Percentiles rank a stretch among this genome's conserved stretches.
Conservation (phyloP, 306 rosid genomes). For the Clitoria ternatea region DNA sequence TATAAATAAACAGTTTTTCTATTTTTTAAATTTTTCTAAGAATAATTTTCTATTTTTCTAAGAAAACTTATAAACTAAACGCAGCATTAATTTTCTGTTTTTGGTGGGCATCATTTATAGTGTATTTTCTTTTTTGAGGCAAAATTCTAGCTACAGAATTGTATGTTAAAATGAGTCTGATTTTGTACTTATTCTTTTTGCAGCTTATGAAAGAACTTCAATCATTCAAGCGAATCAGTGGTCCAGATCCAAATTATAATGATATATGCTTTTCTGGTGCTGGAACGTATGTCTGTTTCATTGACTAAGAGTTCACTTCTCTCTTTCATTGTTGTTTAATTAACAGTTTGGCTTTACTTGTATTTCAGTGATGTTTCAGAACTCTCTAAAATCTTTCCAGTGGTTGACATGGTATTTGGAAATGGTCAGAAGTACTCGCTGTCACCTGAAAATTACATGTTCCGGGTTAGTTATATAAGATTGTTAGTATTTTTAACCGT, state of each 20-base stretch:
- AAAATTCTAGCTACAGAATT: neutral
- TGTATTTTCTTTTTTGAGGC: neutral
- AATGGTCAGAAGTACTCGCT: constrained; percentile 67
- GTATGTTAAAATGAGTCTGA: neutral
- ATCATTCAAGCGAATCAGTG: constrained; percentile 55
- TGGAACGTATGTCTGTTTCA: constrained; percentile 60
- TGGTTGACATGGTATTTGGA: constrained; percentile 86
- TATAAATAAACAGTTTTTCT: too few species aligned
- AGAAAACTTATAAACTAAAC: too few species aligned
- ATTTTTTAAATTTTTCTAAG: too few species aligned
- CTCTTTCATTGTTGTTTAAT: constrained; percentile 12
- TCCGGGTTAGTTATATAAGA: constrained; percentile 54
- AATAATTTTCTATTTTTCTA: too few species aligned
- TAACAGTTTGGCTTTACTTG: constrained; percentile 24
- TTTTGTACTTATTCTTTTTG: constrained; percentile 23
- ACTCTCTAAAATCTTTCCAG: constrained; percentile 65
- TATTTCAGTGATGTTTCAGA: constrained; percentile 60
- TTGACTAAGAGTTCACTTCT: constrained; percentile 4
- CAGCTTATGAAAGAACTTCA: constrained; percentile 76
- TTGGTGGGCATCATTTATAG: neutral
- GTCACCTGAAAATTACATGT: constrained; percentile 91
- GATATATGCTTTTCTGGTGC: constrained; percentile 85
- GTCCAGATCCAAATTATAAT: constrained; percentile 88
- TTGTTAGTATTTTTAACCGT: constrained; percentile 2
- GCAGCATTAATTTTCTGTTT: constrained; percentile 23